Percentiles rank a stretch among this genome's conserved stretches.
Evolutionary conservation across 2,329 filamentous ascomycete genomes (phyloP).

Genomic region (Sporothrix pseudoabietina): DNA sequence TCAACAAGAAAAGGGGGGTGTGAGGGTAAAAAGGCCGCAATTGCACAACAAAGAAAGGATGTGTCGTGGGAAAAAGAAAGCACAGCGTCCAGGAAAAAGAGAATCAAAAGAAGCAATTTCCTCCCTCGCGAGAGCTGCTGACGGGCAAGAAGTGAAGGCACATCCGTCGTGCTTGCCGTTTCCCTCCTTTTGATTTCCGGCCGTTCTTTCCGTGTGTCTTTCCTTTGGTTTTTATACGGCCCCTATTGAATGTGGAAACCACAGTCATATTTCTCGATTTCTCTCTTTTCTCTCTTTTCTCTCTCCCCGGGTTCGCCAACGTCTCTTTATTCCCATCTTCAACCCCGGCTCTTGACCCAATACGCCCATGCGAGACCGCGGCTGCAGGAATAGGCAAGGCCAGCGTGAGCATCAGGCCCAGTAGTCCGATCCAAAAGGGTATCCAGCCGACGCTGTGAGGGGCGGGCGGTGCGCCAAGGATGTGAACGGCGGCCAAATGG

Average conservation of each 20-base stretch:
- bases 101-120: conserved; percentile 2
- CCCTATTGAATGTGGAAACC: no score
- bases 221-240: neutral
- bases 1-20: neutral
- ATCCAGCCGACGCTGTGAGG: conserved; percentile 10
- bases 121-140: neutral
- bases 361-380: neutral
- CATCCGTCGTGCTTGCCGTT: neutral
- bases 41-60: conserved; percentile 14
- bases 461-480: conserved; percentile 4
- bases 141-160: neutral
- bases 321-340: neutral
- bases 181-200: neutral
- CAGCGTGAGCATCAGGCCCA: neutral
- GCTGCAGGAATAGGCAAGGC: conserved; percentile 4
- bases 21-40: conserved; percentile 16
- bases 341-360: neutral
- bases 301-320: neutral
- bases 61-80: conserved; percentile 12
- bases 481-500: neutral
- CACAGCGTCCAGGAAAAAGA: neutral
- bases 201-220: neutral
- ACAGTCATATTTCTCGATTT: neutral
- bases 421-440: conserved; percentile 15
- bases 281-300: no score